These are phyloP conservation scores for Erodium moschatum DNA, from an alignment of 441 rosid species.

Conservation along the genomic window DNA sequence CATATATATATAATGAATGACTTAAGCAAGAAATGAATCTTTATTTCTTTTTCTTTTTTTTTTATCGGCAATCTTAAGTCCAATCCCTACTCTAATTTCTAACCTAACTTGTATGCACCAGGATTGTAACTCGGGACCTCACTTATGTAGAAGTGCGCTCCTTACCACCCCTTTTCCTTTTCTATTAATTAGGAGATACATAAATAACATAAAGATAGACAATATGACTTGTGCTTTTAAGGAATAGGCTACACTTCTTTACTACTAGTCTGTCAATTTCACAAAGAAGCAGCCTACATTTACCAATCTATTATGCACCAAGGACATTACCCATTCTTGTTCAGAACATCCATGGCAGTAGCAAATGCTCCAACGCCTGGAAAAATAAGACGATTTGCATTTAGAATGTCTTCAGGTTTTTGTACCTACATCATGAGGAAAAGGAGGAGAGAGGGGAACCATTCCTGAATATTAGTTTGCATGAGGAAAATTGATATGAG, in stretches of 20 bases:
- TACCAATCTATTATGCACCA: neutral
- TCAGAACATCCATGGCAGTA: slow-evolving; percentile 82
- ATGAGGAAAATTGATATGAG: neutral
- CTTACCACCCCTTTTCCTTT: no score
- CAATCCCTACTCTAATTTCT: no score
- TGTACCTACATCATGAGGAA: slow-evolving; percentile 45
- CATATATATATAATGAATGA: neutral
- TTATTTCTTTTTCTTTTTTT: no score
- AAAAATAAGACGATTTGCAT: slow-evolving; percentile 71
- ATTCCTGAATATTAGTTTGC: neutral
- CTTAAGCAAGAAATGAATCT: neutral
- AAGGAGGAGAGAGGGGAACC: neutral
- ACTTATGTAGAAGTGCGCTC: no score
- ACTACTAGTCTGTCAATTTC: neutral
- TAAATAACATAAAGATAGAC: neutral
- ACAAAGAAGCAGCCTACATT: neutral
- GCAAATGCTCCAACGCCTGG: slow-evolving; percentile 97
- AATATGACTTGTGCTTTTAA: neutral
- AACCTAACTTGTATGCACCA: no score
- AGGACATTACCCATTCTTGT: slow-evolving; percentile 49
- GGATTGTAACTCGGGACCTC: no score
- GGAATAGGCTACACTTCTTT: neutral
- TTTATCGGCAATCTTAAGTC: no score
- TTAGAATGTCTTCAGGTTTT: slow-evolving; percentile 66
- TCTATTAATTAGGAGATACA: no score